Conservation (phyloP, 805 yeast species). For the Monosporozyma servazzii region DNA sequence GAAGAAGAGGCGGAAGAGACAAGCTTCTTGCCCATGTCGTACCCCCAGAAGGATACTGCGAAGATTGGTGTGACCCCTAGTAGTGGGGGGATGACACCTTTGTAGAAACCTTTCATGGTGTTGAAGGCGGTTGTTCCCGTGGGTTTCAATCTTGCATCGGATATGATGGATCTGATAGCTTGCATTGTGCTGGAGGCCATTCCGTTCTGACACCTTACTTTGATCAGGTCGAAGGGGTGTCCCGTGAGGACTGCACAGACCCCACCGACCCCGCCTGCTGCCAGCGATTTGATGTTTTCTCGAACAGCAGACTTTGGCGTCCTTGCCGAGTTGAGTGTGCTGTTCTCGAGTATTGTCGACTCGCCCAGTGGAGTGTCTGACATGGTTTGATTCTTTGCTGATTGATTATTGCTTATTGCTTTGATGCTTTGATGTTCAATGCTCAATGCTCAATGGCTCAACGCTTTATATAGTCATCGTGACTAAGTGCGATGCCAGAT, state of each 20-base stretch:
- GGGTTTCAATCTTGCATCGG: constrained; percentile 23
- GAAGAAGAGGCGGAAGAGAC: constrained; percentile 45
- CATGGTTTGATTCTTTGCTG: too few relatives aligned
- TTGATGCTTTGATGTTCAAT: too few relatives aligned
- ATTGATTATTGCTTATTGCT: too few relatives aligned
- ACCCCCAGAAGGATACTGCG: constrained; percentile 98
- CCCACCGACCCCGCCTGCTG: constrained; percentile 95
- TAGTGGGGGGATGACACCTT: constrained; percentile 91
- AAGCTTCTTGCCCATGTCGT: constrained; percentile 79
- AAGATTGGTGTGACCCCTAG: constrained; percentile 98
- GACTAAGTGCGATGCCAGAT: too few relatives aligned
- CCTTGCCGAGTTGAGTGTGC: constrained; percentile 1
- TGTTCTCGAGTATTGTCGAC: constrained; percentile 4
- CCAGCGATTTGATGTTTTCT: constrained; percentile 79
- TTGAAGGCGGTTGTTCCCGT: constrained; percentile 11
- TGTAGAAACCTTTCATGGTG: constrained; percentile 56
- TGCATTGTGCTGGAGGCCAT: constrained; percentile 51
- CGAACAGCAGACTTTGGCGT: constrained; percentile 3
- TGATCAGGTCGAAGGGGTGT: constrained; percentile 90
- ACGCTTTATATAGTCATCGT: too few relatives aligned
- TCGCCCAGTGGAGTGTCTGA: constrained; percentile 10
- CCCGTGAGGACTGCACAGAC: constrained; percentile 92
- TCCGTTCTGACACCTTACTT: constrained; percentile 80
- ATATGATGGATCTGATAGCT: constrained; percentile 62
- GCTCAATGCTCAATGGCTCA: background rate